Evolutionary conservation across 2,329 filamentous ascomycete species (phyloP).

Genomic region (Aureobasidium uvarum): DNA sequence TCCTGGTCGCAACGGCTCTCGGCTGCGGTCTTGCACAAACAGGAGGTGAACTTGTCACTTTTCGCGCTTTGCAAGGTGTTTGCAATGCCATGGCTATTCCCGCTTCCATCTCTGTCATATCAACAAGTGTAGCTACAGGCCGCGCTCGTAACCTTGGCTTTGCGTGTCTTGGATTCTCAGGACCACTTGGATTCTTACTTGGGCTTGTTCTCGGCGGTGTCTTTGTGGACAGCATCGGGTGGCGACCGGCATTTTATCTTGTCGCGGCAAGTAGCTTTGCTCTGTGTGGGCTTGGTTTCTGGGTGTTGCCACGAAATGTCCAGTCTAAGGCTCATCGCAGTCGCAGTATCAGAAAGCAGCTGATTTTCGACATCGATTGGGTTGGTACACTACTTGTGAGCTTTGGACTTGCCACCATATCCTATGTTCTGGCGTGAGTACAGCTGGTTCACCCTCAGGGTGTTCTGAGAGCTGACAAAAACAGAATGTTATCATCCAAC

Average conservation of each 20-base stretch:
- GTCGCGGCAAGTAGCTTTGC: conserved; percentile 45
- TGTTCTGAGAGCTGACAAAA: too few relatives aligned
- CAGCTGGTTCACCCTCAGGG: too few relatives aligned
- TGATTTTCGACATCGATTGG: conserved; percentile 54
- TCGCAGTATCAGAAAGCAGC: conserved; percentile 29
- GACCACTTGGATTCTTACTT: conserved; percentile 53
- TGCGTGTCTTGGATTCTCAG: conserved; percentile 50
- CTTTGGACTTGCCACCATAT: conserved; percentile 50
- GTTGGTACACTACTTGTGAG: conserved; percentile 50
- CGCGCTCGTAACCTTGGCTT: conserved; percentile 53
- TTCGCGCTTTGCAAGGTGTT: conserved; percentile 26
- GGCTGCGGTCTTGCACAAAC: conserved; percentile 44
- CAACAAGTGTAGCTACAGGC: conserved; percentile 50
- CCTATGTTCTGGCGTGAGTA: conserved; percentile 42
- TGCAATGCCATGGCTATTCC: conserved; percentile 26
- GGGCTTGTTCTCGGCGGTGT: conserved; percentile 54
- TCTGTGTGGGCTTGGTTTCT: conserved; percentile 40
- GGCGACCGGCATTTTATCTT: conserved; percentile 54
- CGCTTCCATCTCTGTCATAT: conserved; percentile 49
- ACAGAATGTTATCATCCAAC: conserved; percentile 37
- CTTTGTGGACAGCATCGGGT: conserved; percentile 50
- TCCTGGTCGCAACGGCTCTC: conserved; percentile 40
- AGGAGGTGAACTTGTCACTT: conserved; percentile 32
- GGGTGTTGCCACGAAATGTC: conserved; percentile 39
- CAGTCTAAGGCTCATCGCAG: conserved; percentile 32